These are phyloP conservation scores for Fallopia convolvulus DNA, from an alignment of 148 eudicot species.

Conservation along the genomic window DNA sequence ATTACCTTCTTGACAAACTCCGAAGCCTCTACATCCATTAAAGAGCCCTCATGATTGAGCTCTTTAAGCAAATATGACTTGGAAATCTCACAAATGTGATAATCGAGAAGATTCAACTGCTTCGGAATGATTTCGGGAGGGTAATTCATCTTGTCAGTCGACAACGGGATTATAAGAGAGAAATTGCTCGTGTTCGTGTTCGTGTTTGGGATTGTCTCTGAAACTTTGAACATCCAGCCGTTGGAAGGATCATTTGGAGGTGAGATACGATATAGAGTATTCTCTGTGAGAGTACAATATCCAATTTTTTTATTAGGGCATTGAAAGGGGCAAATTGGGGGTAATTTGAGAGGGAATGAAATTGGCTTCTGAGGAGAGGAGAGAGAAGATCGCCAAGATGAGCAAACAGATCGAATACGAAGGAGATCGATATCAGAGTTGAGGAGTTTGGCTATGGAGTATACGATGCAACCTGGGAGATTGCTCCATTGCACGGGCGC, in stretches of 20 bases:
- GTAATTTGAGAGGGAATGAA: conserved; percentile 4
- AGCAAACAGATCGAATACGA: conserved; percentile 17
- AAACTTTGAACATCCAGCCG: background rate
- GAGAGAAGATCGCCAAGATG: conserved; percentile 14
- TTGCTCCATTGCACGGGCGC: background rate
- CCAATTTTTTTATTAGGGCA: background rate
- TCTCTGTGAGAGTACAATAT: background rate
- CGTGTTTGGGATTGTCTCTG: background rate
- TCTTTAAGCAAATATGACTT: background rate
- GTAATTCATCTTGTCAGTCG: background rate
- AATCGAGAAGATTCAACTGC: background rate
- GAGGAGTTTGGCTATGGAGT: conserved; percentile 1
- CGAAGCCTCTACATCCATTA: background rate
- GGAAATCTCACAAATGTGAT: background rate
- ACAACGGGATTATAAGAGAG: background rate
- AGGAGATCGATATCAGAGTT: conserved; percentile 13
- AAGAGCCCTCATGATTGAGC: background rate
- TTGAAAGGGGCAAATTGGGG: background rate
- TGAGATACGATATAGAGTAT: background rate
- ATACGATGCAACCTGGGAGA: conserved; percentile 5
- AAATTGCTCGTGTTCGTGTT: background rate
- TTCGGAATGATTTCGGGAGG: background rate
- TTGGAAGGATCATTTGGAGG: background rate
- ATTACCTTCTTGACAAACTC: background rate
- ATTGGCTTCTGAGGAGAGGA: background rate